phyloP scores from a whole-genome alignment of 73 alveolate species.

The Stentor roeselii region DNA sequence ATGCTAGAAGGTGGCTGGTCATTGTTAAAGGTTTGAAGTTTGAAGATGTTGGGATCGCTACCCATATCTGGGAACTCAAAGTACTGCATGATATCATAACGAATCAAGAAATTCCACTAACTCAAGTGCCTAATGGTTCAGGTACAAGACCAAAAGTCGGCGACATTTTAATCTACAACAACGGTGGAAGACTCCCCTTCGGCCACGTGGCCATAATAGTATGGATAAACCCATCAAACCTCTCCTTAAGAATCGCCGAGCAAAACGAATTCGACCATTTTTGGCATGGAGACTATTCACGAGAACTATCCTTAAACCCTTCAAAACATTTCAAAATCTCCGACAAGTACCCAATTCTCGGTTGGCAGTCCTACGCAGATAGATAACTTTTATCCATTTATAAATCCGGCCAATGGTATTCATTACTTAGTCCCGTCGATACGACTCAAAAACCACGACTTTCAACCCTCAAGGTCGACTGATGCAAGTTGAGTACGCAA shows the following conservation, averaged over 20 bases:
- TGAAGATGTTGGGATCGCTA: neutral
- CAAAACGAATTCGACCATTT: neutral
- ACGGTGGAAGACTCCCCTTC: neutral
- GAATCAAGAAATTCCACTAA: neutral
- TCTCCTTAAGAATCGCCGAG: neutral
- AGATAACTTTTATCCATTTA: no score
- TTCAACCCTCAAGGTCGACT: constrained; percentile 86
- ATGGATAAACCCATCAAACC: neutral
- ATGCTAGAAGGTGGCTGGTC: neutral
- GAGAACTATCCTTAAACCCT: neutral
- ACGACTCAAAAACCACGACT: constrained; percentile 80
- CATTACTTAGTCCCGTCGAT: constrained; percentile 52
- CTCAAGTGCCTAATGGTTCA: neutral
- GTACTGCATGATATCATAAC: neutral
- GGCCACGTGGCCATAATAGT: neutral
- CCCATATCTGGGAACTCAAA: neutral
- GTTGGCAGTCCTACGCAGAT: neutral
- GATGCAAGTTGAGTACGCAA: constrained; percentile 82
- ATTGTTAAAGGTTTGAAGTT: neutral
- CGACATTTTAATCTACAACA: neutral
- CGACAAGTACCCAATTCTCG: neutral
- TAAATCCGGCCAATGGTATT: neutral
- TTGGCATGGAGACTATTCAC: neutral
- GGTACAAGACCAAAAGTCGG: neutral
- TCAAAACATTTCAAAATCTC: no score